Evolutionary conservation across 176 grass and related monocot species (phyloP).

Genomic region (Carex myosuroides): DNA sequence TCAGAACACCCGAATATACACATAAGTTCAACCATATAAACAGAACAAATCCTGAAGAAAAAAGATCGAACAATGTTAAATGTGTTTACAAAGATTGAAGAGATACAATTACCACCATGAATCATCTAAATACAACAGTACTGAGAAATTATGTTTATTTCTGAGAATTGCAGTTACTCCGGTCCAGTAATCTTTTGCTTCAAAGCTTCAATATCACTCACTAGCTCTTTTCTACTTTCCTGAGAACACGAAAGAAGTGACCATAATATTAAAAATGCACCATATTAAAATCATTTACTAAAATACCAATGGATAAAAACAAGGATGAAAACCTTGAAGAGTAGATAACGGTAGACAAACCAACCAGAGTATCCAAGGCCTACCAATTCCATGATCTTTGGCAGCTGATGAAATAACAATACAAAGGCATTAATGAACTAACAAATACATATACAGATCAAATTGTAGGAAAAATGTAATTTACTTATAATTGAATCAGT

Average conservation of each 20-base stretch:
- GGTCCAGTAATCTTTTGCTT: conserved; percentile 57
- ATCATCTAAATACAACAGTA: conserved; percentile 10
- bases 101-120: conserved; percentile 4
- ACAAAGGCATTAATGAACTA: neutral
- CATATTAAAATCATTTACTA: conserved; percentile 9
- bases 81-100: conserved; percentile 17
- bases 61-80: neutral
- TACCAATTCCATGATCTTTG: conserved; percentile 58
- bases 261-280: conserved; percentile 9
- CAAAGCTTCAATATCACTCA: conserved; percentile 34
- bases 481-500: conserved; percentile 1
- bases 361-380: conserved; percentile 60
- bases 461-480: neutral
- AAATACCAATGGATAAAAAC: neutral
- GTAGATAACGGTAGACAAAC: conserved; percentile 69
- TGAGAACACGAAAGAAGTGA: conserved; percentile 13
- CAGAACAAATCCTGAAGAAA: neutral
- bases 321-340: conserved; percentile 57
- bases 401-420: conserved; percentile 36
- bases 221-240: conserved; percentile 60
- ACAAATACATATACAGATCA: neutral
- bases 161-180: conserved; percentile 28
- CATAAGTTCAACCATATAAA: neutral
- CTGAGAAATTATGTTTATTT: conserved; percentile 1
- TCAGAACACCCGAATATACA: neutral